Base-by-base conservation (phyloP, 345 rosid genomes). In the Linum lewisii region DNA sequence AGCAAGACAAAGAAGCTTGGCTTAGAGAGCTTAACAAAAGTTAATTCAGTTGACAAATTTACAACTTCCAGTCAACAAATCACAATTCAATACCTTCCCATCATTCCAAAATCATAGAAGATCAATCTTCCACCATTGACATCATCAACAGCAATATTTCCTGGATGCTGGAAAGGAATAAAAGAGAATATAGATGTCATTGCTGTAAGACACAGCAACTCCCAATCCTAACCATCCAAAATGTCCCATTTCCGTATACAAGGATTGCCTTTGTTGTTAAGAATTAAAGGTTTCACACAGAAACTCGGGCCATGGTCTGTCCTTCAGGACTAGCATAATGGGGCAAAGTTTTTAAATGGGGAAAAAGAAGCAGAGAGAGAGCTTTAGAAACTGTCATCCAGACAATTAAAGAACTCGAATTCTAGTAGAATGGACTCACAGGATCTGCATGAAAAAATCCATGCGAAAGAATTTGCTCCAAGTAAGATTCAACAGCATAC, bases 361-460 rank as follows among this genome's bases (percentile, higher is more conserved):
- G n/a, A n/a, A n/a, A n/a, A n/a, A n/a, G 34, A 8, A 29, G 5
- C 34, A 29, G 34, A 29, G 34, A 29, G 34, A 29, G 34, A n/a
- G n/a, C n/a, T n/a, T 29, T 8, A 29, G 34, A 29, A 29, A 29
- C 34, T 29, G 7, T 29, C 34, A 29, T 5, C 34, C 7, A 3
- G 34, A 29, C 34, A 29, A 8, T 3, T 29, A 4, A 1, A 29
- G 7, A 29, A 29, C 34, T 29, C 34, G 34, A n/a, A 29, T 29
- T 29, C 34, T 29, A 3, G 34, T 14, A 56, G 22, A 9, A 50
- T 67, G 66, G 51, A 78, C 85, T 78, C 64, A 92, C 98, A 61
- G 98, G 98, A 66, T 92, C 98, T 22, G 98, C 98, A 49, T 92
- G 98, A 72, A 92, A 92, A 70, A 92, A 92, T 29, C 98, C 98